These are phyloP conservation scores for Dendrocalamus latiflorus DNA, from an alignment of 202 grass and related monocot species.

Conservation along the genomic window DNA sequence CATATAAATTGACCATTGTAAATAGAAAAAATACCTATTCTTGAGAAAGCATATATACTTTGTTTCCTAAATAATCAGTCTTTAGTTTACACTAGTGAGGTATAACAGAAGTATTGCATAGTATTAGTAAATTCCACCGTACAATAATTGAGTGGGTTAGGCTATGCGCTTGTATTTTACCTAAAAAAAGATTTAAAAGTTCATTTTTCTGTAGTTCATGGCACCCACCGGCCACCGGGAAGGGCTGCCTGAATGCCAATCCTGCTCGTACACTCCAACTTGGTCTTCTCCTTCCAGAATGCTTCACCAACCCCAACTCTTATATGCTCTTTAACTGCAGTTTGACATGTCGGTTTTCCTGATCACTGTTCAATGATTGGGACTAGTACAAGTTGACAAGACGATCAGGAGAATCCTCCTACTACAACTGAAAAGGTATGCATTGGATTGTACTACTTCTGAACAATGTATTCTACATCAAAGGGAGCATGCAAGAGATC, in stretches of 20 bases:
- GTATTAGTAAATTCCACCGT: not conserved
- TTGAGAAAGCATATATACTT: not conserved
- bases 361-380: not conserved
- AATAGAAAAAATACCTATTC: not conserved
- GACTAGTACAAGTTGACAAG: not conserved
- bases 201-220: not conserved
- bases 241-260: not conserved
- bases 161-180: not conserved
- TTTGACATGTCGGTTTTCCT: constrained; percentile 9
- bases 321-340: not conserved
- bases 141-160: not conserved
- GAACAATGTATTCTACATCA: not conserved
- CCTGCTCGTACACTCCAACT: not conserved
- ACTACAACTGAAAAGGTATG: not conserved
- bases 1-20: constrained; percentile 14
- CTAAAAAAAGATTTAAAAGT: not conserved
- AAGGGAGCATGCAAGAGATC: not conserved
- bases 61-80: not conserved
- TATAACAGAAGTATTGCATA: not conserved
- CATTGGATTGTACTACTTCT: not conserved
- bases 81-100: not conserved
- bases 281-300: constrained; percentile 7
- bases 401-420: not conserved
- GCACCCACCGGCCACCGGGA: no score
- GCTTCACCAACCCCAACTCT: not conserved